Conservation (phyloP, 768 basidiomycete genomes). For the Flagelloscypha sp. region DNA sequence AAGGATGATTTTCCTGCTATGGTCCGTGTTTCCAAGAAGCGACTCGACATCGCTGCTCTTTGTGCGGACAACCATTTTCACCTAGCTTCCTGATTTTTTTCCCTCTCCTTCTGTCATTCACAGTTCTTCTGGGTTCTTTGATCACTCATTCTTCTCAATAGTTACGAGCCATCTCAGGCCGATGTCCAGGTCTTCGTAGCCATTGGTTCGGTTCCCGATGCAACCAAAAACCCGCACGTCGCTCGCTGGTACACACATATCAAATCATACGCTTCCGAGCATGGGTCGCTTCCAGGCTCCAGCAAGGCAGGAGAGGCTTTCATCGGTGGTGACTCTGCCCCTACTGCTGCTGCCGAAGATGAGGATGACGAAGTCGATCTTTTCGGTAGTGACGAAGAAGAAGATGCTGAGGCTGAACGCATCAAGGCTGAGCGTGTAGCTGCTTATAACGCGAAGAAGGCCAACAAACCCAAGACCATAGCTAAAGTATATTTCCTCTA, state of each 20-base stretch:
- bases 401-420: conserved; percentile 76
- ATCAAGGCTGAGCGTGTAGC: conserved; percentile 90
- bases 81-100: no score
- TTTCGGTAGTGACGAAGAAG: conserved; percentile 80
- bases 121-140: conserved; percentile 5
- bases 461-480: conserved; percentile 74
- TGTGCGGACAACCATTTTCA: no score
- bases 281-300: conserved; percentile 72
- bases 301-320: conserved; percentile 76
- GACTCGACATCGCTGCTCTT: no score
- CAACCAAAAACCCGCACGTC: conserved; percentile 59
- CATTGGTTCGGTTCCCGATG: conserved; percentile 57
- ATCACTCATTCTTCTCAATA: conserved; percentile 24
- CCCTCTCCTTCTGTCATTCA: conserved; percentile 9
- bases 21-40: conserved; percentile 76
- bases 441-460: conserved; percentile 91
- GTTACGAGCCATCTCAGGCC: conserved; percentile 88
- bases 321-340: conserved; percentile 39
- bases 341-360: conserved; percentile 47
- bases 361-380: conserved; percentile 80
- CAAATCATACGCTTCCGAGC: conserved; percentile 75
- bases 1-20: conserved; percentile 9
- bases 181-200: conserved; percentile 90
- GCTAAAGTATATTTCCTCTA: conserved; percentile 72
- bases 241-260: conserved; percentile 95